A percentile compares a stretch with the other conserved stretches of the same genome.
Conservation (phyloP, 2,329 filamentous ascomycete species). For the Escovopsis sp. region DNA sequence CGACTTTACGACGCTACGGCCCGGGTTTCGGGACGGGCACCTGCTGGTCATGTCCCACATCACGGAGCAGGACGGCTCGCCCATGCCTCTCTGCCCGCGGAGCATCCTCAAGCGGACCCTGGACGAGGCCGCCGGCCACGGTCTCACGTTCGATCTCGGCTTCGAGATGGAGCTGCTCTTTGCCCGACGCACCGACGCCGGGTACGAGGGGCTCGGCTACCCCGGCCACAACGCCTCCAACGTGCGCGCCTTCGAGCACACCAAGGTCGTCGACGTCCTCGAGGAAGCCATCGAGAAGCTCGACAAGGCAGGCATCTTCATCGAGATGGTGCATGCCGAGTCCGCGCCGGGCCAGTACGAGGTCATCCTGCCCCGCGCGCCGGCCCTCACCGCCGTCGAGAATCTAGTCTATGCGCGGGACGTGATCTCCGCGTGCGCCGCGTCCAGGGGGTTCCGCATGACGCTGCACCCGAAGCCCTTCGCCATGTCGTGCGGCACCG, state of each 20-base stretch:
- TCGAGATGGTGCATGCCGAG: constrained; percentile 65
- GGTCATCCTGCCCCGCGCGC: constrained; percentile 49
- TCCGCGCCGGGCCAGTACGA: constrained; percentile 64
- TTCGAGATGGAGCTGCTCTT: constrained; percentile 77
- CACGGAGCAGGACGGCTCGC: constrained; percentile 36
- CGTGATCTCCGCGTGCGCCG: constrained; percentile 50
- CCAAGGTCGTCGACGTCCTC: constrained; percentile 40
- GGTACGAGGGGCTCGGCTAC: constrained; percentile 30
- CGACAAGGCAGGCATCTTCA: constrained; percentile 43
- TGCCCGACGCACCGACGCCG: constrained; percentile 42
- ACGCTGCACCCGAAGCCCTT: constrained; percentile 64
- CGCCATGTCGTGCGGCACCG: constrained; percentile 42
- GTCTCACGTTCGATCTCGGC: constrained; percentile 49
- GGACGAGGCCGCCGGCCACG: constrained; percentile 32
- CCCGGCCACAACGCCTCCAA: constrained; percentile 41
- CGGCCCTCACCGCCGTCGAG: constrained; percentile 56
- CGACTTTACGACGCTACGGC: constrained; percentile 47
- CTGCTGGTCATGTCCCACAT: constrained; percentile 56
- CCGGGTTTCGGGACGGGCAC: constrained; percentile 44
- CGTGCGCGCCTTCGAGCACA: constrained; percentile 46
- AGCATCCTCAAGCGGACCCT: constrained; percentile 43
- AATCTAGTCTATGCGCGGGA: constrained; percentile 56
- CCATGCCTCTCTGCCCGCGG: constrained; percentile 47
- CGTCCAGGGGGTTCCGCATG: constrained; percentile 46
- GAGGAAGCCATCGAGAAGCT: constrained; percentile 51